Evolutionary conservation across 306 rosid genomes (phyloP).

Genomic region (Acacia acuminata): DNA sequence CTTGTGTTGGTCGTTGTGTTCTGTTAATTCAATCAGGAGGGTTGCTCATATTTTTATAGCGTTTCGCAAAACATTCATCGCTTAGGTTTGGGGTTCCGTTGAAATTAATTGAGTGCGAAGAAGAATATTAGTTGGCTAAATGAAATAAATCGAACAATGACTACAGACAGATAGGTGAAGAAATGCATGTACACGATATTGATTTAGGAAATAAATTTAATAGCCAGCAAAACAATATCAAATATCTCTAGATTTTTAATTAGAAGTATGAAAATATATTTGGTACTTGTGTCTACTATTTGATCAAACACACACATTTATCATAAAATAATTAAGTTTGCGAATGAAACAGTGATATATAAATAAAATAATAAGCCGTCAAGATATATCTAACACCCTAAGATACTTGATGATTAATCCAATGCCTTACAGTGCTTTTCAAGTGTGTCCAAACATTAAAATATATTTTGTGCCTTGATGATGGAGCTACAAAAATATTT

Average conservation of each 20-base stretch:
- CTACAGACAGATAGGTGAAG: not conserved
- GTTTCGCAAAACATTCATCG: not conserved
- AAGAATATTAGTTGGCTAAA: not conserved
- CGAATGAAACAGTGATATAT: not conserved
- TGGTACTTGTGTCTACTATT: too few relatives aligned
- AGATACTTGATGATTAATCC: too few relatives aligned
- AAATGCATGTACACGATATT: not conserved
- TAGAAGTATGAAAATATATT: too few relatives aligned
- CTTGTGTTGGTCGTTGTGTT: not conserved
- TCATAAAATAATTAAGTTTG: not conserved
- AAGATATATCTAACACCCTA: too few relatives aligned
- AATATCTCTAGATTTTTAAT: too few relatives aligned
- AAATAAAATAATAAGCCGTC: too few relatives aligned
- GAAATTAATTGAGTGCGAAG: constrained; percentile 50
- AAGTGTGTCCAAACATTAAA: too few relatives aligned
- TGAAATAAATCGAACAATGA: not conserved
- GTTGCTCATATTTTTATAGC: not conserved
- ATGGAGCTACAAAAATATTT: too few relatives aligned
- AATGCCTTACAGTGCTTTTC: too few relatives aligned
- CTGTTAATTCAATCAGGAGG: not conserved
- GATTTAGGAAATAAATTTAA: too few relatives aligned
- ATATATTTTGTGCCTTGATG: too few relatives aligned
- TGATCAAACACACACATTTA: too few relatives aligned
- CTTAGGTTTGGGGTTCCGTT: constrained; percentile 44
- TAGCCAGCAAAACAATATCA: not conserved